Base-by-base conservation (phyloP, 2,329 filamentous ascomycete genomes). In the Rhytidhysteron rufulum region DNA sequence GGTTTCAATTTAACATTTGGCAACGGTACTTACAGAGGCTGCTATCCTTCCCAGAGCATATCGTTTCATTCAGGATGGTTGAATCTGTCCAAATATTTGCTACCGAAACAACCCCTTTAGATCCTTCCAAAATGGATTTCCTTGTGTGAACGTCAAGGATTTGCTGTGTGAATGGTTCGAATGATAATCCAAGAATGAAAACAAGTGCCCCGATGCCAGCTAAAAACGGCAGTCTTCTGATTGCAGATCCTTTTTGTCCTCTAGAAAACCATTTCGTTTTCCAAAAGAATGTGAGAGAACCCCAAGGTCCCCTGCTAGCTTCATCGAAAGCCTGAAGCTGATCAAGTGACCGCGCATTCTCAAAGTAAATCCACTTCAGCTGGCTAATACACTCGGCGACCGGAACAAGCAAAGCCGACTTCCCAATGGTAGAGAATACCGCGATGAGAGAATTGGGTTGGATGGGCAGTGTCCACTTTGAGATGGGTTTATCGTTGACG, bases 351-450 rank as follows among this genome's bases (percentile, higher is more conserved):
- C 41, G 49, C 8, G 38, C 13, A 9, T 40, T 33, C 8, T 43
- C 29, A 37, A 58, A 60, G 38, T 60, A 51, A 7, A 45, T 13
- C 65, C 65, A 69, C 46, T 67, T 67, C 25, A 65, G 46, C 42
- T 69, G 66, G 31, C 55, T 52, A 22, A 68, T 45, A 29, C 57
- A 57, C 19, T 57, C 52, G 2, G 60, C 54, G 10, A 63, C 41
- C 7, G 55, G 49, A 4, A 63, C 47, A 33, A 67, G 42, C 35
- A 67, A 43, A 3, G 58, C 41, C 3, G 57, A 42, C 37, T 64
- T 65, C 4, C 40, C 47, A 9, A 61, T 31, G 4, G 57, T 65
- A 4, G 59, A 55, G 21, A 68, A 49, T 37, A 63, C 40, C 3
- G 66, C 51, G 10, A 69, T 51, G 9, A 65, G 36, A 1, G 65